phyloP scores from a whole-genome alignment of 495 filamentous ascomycete species.

The Aspergillus bertholletiae region DNA sequence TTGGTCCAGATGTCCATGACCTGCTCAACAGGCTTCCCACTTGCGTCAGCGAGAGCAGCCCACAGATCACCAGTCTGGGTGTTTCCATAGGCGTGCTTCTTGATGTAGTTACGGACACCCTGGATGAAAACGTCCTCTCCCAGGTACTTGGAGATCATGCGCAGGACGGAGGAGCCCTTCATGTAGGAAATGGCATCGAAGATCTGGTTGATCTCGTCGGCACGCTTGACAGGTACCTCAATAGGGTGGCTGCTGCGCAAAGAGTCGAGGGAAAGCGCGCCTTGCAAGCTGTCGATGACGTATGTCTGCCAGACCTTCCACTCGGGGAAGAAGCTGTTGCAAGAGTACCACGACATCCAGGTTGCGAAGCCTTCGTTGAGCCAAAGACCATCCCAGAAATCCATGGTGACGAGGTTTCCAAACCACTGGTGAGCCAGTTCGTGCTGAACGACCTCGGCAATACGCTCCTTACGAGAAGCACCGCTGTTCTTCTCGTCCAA shows the following conservation, averaged over 20 bases:
- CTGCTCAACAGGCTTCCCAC: slow-evolving; percentile 80
- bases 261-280: slow-evolving; percentile 83
- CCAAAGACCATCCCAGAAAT: slow-evolving; percentile 99
- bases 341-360: slow-evolving; percentile 69
- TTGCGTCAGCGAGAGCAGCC: slow-evolving; percentile 83
- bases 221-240: slow-evolving; percentile 92
- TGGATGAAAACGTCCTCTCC: slow-evolving; percentile 93
- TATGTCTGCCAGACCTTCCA: slow-evolving; percentile 99
- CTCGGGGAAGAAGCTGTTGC: slow-evolving; percentile 81
- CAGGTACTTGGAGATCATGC: slow-evolving; percentile 96
- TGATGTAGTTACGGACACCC: slow-evolving; percentile 86
- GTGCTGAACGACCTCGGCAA: slow-evolving; percentile 94
- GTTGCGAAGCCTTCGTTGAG: slow-evolving; percentile 98
- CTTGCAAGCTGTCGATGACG: slow-evolving; percentile 85
- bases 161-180: slow-evolving; percentile 91
- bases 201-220: slow-evolving; percentile 96
- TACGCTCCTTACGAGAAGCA: slow-evolving; percentile 87
- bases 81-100: slow-evolving; percentile 84
- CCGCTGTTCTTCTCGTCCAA: slow-evolving; percentile 89
- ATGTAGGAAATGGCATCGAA: slow-evolving; percentile 98
- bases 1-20: slow-evolving; percentile 71
- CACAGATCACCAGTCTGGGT: slow-evolving; percentile 83
- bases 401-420: slow-evolving; percentile 98
- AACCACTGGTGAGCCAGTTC: slow-evolving; percentile 99
- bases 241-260: slow-evolving; percentile 94